A percentile compares a stretch with the other conserved stretches of the same genome.
These are phyloP conservation scores for Clarireedia paspali DNA, from an alignment of 2,329 filamentous ascomycete species.

Conservation along the genomic window DNA sequence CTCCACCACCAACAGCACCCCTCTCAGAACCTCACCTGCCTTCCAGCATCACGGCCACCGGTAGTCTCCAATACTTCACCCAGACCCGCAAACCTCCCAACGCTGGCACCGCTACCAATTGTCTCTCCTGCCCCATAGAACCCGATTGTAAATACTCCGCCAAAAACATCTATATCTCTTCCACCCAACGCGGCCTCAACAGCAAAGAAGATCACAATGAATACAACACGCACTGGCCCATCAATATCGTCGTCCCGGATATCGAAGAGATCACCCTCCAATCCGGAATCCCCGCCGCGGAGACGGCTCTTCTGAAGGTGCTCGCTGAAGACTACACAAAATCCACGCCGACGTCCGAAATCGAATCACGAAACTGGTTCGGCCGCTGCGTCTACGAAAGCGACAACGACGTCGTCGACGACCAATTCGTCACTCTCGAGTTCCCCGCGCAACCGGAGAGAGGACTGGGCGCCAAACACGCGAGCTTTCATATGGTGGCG, in stretches of 20 bases:
- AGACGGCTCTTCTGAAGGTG: slow-evolving; percentile 32
- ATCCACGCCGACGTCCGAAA: slow-evolving; percentile 38
- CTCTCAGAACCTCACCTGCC: slow-evolving; percentile 22
- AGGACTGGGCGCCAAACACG: slow-evolving; percentile 62
- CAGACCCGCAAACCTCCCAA: slow-evolving; percentile 64
- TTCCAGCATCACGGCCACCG: slow-evolving; percentile 68
- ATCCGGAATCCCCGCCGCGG: slow-evolving; percentile 40
- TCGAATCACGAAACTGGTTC: slow-evolving; percentile 62
- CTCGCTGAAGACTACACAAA: slow-evolving; percentile 46
- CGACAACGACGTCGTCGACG: slow-evolving; percentile 90
- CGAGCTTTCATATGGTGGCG: slow-evolving; percentile 89
- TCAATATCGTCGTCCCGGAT: slow-evolving; percentile 84
- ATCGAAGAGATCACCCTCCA: slow-evolving; percentile 65
- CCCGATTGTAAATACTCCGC: slow-evolving; percentile 77
- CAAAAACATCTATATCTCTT: slow-evolving; percentile 54
- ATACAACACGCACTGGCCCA: slow-evolving; percentile 64
- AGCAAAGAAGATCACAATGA: slow-evolving; percentile 35
- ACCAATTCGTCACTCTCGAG: slow-evolving; percentile 79
- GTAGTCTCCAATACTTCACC: slow-evolving; percentile 71
- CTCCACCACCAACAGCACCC: slow-evolving; percentile 35
- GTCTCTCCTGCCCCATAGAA: slow-evolving; percentile 70
- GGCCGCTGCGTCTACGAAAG: slow-evolving; percentile 92
- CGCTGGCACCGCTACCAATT: slow-evolving; percentile 78
- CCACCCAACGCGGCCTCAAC: slow-evolving; percentile 48
- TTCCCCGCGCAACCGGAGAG: slow-evolving; percentile 44